Conservation (phyloP, 768 basidiomycete species). For the Cubamyces sp. region DNA sequence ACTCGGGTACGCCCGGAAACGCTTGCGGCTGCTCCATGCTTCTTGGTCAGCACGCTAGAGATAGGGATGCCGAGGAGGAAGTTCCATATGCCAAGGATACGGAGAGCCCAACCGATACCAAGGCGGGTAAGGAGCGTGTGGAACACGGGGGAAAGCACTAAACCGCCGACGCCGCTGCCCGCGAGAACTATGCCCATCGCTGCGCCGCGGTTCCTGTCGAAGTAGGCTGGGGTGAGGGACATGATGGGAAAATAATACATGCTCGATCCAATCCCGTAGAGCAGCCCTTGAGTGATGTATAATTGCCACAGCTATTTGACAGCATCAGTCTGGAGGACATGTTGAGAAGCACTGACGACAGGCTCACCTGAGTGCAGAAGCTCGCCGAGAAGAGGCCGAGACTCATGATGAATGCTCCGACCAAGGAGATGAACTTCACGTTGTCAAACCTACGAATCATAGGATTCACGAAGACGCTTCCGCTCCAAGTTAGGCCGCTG, state of each 20-base stretch:
- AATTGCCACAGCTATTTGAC: constrained; percentile 46
- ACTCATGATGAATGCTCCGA: constrained; percentile 46
- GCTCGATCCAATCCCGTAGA: constrained; percentile 48
- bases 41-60: constrained; percentile 39
- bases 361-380: constrained; percentile 40
- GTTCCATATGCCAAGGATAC: constrained; percentile 48
- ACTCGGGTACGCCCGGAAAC: constrained; percentile 32
- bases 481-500: constrained; percentile 50
- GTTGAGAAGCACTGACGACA: not conserved
- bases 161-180: constrained; percentile 47
- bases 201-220: constrained; percentile 48
- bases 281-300: constrained; percentile 45
- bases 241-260: constrained; percentile 50
- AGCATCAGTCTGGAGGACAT: not conserved
- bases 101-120: constrained; percentile 42
- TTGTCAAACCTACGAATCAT: constrained; percentile 40
- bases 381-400: constrained; percentile 46
- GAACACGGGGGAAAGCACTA: constrained; percentile 46
- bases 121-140: constrained; percentile 40
- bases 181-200: constrained; percentile 49
- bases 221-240: constrained; percentile 46
- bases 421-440: constrained; percentile 40
- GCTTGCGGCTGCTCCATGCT: constrained; percentile 26
- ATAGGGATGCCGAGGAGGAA: constrained; percentile 43
- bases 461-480: constrained; percentile 48